Base-by-base conservation (phyloP, 2,329 filamentous ascomycete genomes). In the Beauveria bassiana region DNA sequence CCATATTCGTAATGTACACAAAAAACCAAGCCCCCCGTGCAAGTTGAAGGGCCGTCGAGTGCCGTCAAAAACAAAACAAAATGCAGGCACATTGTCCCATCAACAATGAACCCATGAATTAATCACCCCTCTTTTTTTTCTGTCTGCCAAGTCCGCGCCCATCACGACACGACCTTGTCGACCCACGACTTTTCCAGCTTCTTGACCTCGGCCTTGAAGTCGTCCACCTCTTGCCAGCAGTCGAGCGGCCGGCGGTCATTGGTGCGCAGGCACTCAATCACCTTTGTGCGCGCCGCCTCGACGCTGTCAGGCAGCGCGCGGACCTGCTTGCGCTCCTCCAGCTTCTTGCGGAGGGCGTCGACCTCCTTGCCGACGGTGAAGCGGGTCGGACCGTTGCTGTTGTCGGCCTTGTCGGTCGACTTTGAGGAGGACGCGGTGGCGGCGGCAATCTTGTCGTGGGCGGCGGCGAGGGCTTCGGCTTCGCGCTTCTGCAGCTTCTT, bases 161-260 rank as follows among this genome's bases (percentile, higher is more conserved):
- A 20, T 71, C 66, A 81, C 66, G 76, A 75, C 62, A 90, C 83
- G 61, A 96, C 86, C 78, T 87, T 91, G 71, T 96, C 88, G 42
- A 97, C 91, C 85, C 96, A 98, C 28, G 81, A 81, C 76, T 86
- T 88, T 83, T 97, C 93, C 75, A 97, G 75, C 78, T 85, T 86
- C 68, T 89, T 86, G 56, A 98, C 93, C 81, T 96, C 91, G 69
- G 84, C 83, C 84, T 93, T 96, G 76, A 98, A 98, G 22, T 80
- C 81, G 78, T 96, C 89, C 26, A 97, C 91, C 83, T 97, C 92
- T 75, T 87, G 83, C 89, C 90, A 97, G 82, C 93, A 98, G 79
- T 97, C 90, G 72, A 97, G 79, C 72, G 93, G 93, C 74, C 91
- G 84, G 66, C 91, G 82, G 76, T 97, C 93, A 74, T 97, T 88